Evolutionary conservation across 2,329 filamentous ascomycete species (phyloP), one percentile per base, ranked within the genome.

Genomic region (Fusarium longipes): DNA sequence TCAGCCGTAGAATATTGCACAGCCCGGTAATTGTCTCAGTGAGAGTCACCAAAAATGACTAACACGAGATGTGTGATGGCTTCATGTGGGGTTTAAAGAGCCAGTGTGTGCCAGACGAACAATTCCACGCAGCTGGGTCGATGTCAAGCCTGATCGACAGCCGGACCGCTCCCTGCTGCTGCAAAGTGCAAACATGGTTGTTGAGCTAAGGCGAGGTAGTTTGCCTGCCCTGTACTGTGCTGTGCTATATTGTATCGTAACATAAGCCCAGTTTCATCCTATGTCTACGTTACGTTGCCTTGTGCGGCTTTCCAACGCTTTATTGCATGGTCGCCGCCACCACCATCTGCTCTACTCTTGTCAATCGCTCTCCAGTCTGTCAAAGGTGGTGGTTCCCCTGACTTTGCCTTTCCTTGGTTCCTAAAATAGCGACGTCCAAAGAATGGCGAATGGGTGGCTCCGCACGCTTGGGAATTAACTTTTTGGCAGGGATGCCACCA

Each of bases 381-480:
- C 20, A 24, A 56, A n/a, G n/a, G n/a, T n/a, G 71, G 70, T 67
- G 70, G 67, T 72, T 48, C 70, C 71, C 72, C 72, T 74, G 68
- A 71, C 71, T 74, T 73, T 73, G 68, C 70, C 71, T 57, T 70
- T 58, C 24, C 64, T 64, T 64, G 52, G 35, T 45, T 62, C 70
- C 63, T 74, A 73, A 71, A 74, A 74, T 74, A 73, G 72, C 40
- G 30, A 61, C 30, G 50, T 49, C 35, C 40, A 29, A n/a, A 29
- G 55, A 42, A 52, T 52, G 22, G 50, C 14, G 33, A 44, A 57
- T 42, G 54, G 27, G 62, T 60, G 58, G 57, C 59, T 45, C 43
- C 36, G 52, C 51, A 51, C 20, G 33, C 32, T 67, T 63, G 42
- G 8, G 45, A 49, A 45, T 47, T 57, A 55, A 25, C 33, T 43